Evolutionary conservation across 129 eudicot species (phyloP).

Genomic region (Tagetes erecta): DNA sequence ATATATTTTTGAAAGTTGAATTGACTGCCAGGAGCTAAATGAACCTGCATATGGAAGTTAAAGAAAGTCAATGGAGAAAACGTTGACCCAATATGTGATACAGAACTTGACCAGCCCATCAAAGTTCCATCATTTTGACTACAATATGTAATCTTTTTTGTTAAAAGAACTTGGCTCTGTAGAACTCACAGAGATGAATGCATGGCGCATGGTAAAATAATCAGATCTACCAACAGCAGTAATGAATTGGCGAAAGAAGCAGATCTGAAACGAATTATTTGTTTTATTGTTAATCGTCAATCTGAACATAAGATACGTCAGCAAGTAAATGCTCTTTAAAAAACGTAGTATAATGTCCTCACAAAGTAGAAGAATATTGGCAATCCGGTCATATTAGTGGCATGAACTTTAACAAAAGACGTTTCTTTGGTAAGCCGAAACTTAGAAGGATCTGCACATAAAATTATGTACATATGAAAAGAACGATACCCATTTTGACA

Average conservation of each 20-base stretch:
- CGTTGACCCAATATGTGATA: constrained; percentile 10
- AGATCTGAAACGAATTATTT: constrained; percentile 44
- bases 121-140: neutral
- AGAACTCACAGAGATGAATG: constrained; percentile 62
- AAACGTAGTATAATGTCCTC: neutral
- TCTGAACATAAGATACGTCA: neutral
- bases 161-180: constrained; percentile 3
- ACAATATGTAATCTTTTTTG: neutral
- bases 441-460: constrained; percentile 48
- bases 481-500: neutral
- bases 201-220: constrained; percentile 72
- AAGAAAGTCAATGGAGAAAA: constrained; percentile 4
- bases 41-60: constrained; percentile 48
- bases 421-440: constrained; percentile 70
- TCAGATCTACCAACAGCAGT: constrained; percentile 69
- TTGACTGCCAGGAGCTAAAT: constrained; percentile 81
- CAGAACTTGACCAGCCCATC: neutral
- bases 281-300: neutral
- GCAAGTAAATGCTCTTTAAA: neutral
- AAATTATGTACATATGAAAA: neutral
- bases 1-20: constrained; percentile 90
- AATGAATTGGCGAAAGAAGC: constrained; percentile 69
- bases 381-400: constrained; percentile 41
- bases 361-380: constrained; percentile 53
- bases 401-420: constrained; percentile 60